Base-by-base conservation (phyloP, 352 stramenopile genomes). In the Pythium dissotocum region DNA sequence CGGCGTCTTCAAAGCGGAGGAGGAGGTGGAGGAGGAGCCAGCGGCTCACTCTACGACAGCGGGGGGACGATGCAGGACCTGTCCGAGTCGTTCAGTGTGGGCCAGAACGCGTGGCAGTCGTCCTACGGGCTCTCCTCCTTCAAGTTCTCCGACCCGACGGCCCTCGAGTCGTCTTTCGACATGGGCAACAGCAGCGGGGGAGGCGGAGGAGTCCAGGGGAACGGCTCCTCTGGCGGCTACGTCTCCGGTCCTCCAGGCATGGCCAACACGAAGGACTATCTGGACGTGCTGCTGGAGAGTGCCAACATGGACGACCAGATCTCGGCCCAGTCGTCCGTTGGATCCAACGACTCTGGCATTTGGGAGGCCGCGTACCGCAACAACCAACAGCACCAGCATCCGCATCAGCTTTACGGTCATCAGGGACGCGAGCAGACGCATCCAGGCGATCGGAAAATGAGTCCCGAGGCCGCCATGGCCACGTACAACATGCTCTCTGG, bases 251-350 rank as follows among this genome's bases (percentile, higher is more conserved):
- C 42, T 3, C 24, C 36, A 14, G 13, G 16, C 14, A 26, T 40
- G n/a, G 38, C n/a, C 10, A 63, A 54, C 26, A 21, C 57, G 4
- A 76, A 76, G 51, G 79, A 89, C 46, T 89, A 84, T 42, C 81
- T 89, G 12, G 81, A 89, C 60, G 77, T 88, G 24, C 56, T 89
- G 18, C 63, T 89, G 3, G 81, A 89, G 67, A 88, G 77, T 35
- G 79, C 79, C 0, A 79, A 67, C 10, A 40, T 89, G 44, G 79
- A 89, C 24, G 81, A 89, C 3, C 75, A 77, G 57, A 33, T 89
- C 13, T 55, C 76, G 7, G 52, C 67, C 14, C 76, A 82, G 65
- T 70, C 61, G 6, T 75, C 74, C 3, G 67, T 73, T 9, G 14
- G 21, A 9, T 53, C 14, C 18, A 26, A 21, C 18, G 44, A 48